phyloP scores from a whole-genome alignment of 2,329 filamentous ascomycete genomes.

The Aureobasidium zeae region DNA sequence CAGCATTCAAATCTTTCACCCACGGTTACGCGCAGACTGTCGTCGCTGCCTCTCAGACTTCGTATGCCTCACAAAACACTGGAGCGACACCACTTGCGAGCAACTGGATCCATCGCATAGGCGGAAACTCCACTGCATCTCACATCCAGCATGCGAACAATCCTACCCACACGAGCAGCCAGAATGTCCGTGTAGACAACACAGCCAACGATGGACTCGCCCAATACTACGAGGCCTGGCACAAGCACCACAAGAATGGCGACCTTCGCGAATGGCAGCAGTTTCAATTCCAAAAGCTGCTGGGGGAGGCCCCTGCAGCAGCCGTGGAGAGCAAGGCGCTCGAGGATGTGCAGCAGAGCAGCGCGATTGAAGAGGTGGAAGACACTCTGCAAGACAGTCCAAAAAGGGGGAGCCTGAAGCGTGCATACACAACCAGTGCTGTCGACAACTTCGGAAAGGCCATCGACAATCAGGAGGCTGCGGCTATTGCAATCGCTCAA shows the following conservation, averaged over 20 bases:
- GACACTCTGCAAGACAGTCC: conserved; percentile 25
- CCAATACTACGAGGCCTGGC: conserved; percentile 85
- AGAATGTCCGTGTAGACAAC: conserved; percentile 27
- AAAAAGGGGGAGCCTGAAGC: conserved; percentile 30
- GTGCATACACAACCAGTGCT: conserved; percentile 45
- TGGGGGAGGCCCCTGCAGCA: conserved; percentile 57
- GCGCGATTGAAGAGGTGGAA: conserved; percentile 31
- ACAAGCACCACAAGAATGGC: conserved; percentile 57
- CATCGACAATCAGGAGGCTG: conserved; percentile 39
- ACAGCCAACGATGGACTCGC: conserved; percentile 54
- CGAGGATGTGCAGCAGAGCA: conserved; percentile 25
- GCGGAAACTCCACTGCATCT: conserved; percentile 26
- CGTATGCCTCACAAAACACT: conserved; percentile 58
- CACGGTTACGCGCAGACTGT: conserved; percentile 98
- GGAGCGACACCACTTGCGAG: conserved; percentile 45
- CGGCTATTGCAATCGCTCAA: conserved; percentile 58
- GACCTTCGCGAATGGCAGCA: conserved; percentile 82
- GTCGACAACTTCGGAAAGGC: conserved; percentile 52
- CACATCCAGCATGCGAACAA: conserved; percentile 21
- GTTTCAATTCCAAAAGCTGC: conserved; percentile 77
- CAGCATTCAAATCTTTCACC: conserved; percentile 69
- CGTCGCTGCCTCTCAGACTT: conserved; percentile 85
- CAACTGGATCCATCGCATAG: conserved; percentile 40
- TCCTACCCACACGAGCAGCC: conserved; percentile 30
- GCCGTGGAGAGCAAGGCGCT: conserved; percentile 26